Evolutionary conservation across 441 rosid genomes (phyloP), one percentile per base, ranked within the genome.

Genomic region (Pelargonium citronellum): DNA sequence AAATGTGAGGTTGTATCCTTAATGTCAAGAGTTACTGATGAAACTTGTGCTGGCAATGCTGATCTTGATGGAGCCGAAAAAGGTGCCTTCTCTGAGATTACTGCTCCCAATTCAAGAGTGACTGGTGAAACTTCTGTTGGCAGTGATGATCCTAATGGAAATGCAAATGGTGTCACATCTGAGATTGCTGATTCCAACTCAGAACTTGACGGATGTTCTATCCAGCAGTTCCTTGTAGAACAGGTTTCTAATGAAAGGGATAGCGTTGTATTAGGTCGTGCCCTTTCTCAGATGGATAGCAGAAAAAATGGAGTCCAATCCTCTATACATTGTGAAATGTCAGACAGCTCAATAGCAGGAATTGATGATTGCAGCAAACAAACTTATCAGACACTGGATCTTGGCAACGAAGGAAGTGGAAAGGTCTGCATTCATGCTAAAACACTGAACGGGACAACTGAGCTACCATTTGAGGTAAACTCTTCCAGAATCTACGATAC

Each of bases 401-500:
- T 78, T 70, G 41, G 80, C 61, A 66, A 69, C 70, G 87, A 74
- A 72, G 87, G 76, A 71, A 73, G 75, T 43, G 69, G 69, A 41
- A 75, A 80, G 67, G 77, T 69, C 58, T 77, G 65, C n/a, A 46
- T 80, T 78, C 79, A 66, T 66, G 67, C 73, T 27, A 79, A 83
- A 71, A 69, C 81, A 39, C 69, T 78, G 73, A 66, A 63, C 58
- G 53, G 69, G 41, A 68, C 79, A 75, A 55, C 73, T 30, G 79
- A 75, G 78, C 75, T 66, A 34, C 74, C 65, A 30, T 17, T 77
- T 17, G 79, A 88, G 94, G 96, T 88, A 74, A 77, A 77, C 71
- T 47, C 71, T 64, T 46, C 16, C 68, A 72, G 34, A 68, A 44
- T 77, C 55, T 67, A 19, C 4, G 24, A 57, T 16, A 15, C 64